Conservation (phyloP, 108 stramenopile species). For the Skeletonema potamos region DNA sequence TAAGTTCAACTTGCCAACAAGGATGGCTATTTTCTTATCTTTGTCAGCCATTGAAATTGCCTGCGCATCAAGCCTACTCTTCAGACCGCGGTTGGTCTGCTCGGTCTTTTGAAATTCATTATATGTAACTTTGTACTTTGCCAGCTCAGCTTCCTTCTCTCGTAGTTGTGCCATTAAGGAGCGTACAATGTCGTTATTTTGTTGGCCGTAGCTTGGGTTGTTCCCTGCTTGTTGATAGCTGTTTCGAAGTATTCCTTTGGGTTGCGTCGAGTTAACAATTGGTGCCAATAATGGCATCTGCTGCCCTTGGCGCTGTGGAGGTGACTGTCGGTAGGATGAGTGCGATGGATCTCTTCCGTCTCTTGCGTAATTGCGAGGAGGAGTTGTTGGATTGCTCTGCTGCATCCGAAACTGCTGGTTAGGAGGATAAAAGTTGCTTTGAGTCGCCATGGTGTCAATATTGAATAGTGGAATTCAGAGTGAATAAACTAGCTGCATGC, state of each 20-base stretch:
- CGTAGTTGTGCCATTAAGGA: conserved; percentile 35
- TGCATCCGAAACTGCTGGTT: background rate
- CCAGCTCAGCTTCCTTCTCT: conserved; percentile 26
- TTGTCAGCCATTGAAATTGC: conserved; percentile 1
- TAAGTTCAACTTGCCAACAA: conserved; percentile 9
- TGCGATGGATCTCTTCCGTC: background rate
- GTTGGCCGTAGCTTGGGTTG: background rate
- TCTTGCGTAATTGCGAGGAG: background rate
- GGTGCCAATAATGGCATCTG: background rate
- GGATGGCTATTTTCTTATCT: conserved; percentile 16
- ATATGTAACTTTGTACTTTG: conserved; percentile 15
- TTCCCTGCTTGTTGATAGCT: background rate
- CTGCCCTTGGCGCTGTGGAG: background rate
- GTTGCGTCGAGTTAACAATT: background rate
- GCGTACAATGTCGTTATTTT: conserved; percentile 18
- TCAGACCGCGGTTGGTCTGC: conserved; percentile 6
- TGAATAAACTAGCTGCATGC: too few species aligned
- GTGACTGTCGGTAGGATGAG: background rate
- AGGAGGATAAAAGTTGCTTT: background rate
- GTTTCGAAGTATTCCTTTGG: background rate
- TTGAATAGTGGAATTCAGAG: too few species aligned
- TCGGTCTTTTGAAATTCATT: conserved; percentile 9
- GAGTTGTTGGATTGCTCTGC: background rate
- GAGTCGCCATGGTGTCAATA: background rate
- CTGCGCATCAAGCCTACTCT: conserved; percentile 5